Percentiles rank a stretch among this genome's conserved stretches.
These are phyloP conservation scores for Pneumocystis jirovecii DNA, from an alignment of 1,139 yeast genomes.

Conservation along the genomic window DNA sequence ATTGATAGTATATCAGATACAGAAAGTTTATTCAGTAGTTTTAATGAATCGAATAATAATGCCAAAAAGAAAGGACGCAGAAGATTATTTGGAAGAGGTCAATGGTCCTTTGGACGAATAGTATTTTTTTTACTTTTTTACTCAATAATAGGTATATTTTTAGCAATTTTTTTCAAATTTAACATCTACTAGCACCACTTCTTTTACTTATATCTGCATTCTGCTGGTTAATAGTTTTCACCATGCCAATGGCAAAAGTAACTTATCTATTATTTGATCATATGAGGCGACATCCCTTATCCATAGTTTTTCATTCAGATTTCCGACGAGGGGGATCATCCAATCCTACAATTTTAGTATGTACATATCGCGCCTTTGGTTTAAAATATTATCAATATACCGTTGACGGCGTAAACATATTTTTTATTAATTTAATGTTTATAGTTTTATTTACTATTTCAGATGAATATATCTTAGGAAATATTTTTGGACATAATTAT, in stretches of 20 bases:
- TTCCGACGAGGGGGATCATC: conserved; percentile 22
- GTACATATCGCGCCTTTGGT: conserved; percentile 88
- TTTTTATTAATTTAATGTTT: conserved; percentile 68
- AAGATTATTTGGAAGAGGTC: conserved; percentile 80
- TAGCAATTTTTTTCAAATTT: conserved; percentile 16
- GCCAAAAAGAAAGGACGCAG: conserved; percentile 9
- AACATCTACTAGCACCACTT: conserved; percentile 1
- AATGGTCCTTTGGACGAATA: conserved; percentile 77
- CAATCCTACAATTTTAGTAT: conserved; percentile 35
- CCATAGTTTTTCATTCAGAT: conserved; percentile 44
- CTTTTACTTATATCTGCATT: conserved; percentile 35
- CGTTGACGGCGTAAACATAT: conserved; percentile 87
- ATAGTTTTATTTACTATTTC: conserved; percentile 71
- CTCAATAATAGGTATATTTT: conserved; percentile 51
- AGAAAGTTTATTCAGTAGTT: conserved; percentile 13
- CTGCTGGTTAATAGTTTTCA: conserved; percentile 74
- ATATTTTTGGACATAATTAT: conserved; percentile 32
- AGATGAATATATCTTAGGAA: conserved; percentile 55
- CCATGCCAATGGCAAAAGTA: conserved; percentile 85
- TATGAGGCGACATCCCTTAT: conserved; percentile 79
- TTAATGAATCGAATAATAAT: conserved; percentile 6
- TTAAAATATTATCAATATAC: conserved; percentile 88
- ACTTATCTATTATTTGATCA: conserved; percentile 56
- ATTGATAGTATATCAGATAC: conserved; percentile 3
- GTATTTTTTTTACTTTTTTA: conserved; percentile 65